These are phyloP conservation scores for Dioscorea alata DNA, from an alignment of 106 monocot genomes.

Conservation along the genomic window DNA sequence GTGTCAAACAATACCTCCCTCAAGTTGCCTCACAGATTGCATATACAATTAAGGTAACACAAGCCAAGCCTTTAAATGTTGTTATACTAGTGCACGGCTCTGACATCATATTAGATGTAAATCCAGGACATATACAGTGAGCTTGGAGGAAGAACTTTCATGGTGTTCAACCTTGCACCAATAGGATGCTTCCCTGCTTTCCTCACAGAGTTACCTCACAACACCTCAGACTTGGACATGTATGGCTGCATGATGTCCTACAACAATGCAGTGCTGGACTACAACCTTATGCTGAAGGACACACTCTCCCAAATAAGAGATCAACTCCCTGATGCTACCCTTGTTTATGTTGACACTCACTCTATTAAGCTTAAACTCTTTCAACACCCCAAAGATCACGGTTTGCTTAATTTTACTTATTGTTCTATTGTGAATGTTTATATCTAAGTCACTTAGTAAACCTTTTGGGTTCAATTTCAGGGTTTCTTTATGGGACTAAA, in stretches of 20 bases:
- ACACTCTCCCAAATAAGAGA: conserved; percentile 16
- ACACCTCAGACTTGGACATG: conserved; percentile 31
- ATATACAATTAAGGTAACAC: conserved; percentile 46
- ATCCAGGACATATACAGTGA: conserved; percentile 25
- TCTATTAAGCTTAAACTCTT: conserved; percentile 62
- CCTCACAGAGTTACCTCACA: conserved; percentile 38
- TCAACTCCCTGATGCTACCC: conserved; percentile 21
- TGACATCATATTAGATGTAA: too few relatives aligned
- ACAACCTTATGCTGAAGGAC: conserved; percentile 47
- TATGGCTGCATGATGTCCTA: conserved; percentile 67
- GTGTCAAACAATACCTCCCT: conserved; percentile 50
- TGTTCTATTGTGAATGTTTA: too few relatives aligned
- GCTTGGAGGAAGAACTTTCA: conserved; percentile 59
- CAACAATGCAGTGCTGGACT: conserved; percentile 52
- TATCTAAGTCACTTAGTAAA: too few relatives aligned
- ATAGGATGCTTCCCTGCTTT: conserved; percentile 80
- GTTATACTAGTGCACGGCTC: too few relatives aligned
- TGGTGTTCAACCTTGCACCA: conserved; percentile 79
- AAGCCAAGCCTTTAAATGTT: too few relatives aligned
- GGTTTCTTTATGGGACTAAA: conserved; percentile 49
- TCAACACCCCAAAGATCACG: conserved; percentile 33
- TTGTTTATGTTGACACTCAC: conserved; percentile 61
- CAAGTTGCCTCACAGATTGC: conserved; percentile 63
- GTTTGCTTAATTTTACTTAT: neutral
- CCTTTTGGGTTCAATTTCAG: conserved; percentile 13